Conservation (phyloP, 345 rosid genomes). For the Lepidium africanum region DNA sequence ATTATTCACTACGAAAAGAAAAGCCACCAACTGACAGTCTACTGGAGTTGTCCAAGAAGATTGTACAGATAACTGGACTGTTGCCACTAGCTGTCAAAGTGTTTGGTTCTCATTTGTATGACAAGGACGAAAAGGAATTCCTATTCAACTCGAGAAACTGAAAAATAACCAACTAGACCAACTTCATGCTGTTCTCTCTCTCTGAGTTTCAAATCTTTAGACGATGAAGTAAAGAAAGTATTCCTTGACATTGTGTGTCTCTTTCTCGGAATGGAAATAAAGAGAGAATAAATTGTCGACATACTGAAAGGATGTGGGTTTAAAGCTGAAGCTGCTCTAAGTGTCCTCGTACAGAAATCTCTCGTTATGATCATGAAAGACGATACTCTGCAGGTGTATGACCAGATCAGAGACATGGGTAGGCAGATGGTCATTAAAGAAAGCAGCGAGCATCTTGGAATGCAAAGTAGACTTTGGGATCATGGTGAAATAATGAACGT, state of each 20-base stretch:
- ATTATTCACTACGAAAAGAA: slow-evolving; percentile 50
- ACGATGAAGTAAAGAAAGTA: slow-evolving; percentile 32
- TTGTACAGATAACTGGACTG: slow-evolving; percentile 37
- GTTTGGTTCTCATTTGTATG: slow-evolving; percentile 51
- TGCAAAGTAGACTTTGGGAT: slow-evolving; percentile 64
- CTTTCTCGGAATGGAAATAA: slow-evolving; percentile 36
- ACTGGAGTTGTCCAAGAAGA: slow-evolving; percentile 26
- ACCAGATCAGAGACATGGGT: slow-evolving; percentile 80
- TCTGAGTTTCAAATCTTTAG: slow-evolving; percentile 51
- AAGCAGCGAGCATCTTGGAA: slow-evolving; percentile 22
- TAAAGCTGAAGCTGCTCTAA: slow-evolving; percentile 39
- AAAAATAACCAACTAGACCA: slow-evolving; percentile 4
- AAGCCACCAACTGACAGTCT: slow-evolving; percentile 30
- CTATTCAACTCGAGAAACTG: slow-evolving; percentile 38
- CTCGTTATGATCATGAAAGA: slow-evolving; percentile 37
- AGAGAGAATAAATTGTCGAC: slow-evolving; percentile 38
- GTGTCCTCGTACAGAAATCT: slow-evolving; percentile 41
- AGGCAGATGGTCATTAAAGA: slow-evolving; percentile 37
- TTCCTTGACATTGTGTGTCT: slow-evolving; percentile 76
- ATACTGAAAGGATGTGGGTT: slow-evolving; percentile 55
- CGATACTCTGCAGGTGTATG: slow-evolving; percentile 54
- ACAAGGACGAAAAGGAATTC: slow-evolving; percentile 40
- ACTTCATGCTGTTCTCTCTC: slow-evolving; percentile 42
- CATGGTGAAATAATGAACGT: slow-evolving; percentile 37
- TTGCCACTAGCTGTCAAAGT: slow-evolving; percentile 74